Percentiles rank a stretch among this genome's conserved stretches.
Conservation (phyloP, 208 protist genomes). For the Crithidia expoeki region DNA sequence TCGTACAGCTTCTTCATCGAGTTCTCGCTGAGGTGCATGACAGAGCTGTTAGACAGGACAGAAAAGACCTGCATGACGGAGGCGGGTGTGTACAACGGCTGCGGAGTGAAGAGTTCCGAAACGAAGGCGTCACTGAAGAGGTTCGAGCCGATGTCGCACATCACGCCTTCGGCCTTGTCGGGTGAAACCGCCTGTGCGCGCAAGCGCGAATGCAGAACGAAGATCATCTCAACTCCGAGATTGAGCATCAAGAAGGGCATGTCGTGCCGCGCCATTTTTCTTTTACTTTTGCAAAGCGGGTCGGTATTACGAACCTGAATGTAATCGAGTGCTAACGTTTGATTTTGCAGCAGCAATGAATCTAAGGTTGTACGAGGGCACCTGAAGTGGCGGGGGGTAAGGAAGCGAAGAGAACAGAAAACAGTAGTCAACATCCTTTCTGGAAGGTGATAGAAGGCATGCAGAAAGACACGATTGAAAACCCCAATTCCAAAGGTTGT, state of each 20-base stretch:
- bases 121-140: slow-evolving; percentile 85
- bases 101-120: slow-evolving; percentile 84
- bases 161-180: slow-evolving; percentile 48
- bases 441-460: no score
- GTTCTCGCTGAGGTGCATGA: slow-evolving; percentile 85
- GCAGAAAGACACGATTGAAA: no score
- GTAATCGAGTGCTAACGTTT: no score
- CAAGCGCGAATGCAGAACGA: slow-evolving; percentile 90
- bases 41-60: slow-evolving; percentile 77
- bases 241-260: slow-evolving; percentile 93
- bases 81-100: slow-evolving; percentile 69
- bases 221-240: slow-evolving; percentile 94
- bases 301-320: no score
- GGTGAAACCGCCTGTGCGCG: slow-evolving; percentile 72
- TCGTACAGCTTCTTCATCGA: slow-evolving; percentile 94
- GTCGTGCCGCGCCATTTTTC: slow-evolving; percentile 62
- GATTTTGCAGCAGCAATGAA: no score
- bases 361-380: no score
- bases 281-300: not conserved
- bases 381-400: no score
- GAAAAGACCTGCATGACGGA: slow-evolving; percentile 78
- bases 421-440: no score
- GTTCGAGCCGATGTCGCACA: slow-evolving; percentile 77
- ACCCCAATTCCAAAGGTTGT: no score
- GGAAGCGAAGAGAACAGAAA: no score